A percentile compares a stretch with the other conserved stretches of the same genome.
Conservation (phyloP, 441 rosid species). For the Raphanus hybrid region DNA sequence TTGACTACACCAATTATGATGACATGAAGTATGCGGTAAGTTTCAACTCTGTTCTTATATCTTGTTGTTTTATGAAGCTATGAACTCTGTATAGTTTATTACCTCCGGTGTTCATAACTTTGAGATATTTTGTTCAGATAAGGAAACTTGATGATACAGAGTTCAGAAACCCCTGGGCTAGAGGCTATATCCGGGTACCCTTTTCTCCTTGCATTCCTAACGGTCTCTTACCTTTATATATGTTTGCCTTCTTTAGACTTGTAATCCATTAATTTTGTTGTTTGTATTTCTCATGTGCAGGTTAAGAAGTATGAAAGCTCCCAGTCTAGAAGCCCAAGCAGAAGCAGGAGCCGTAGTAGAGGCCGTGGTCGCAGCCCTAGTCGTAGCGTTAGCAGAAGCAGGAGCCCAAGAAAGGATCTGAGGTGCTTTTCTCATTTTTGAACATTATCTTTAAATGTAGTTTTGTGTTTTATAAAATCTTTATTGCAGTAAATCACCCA, state of each 20-base stretch:
- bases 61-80: not conserved
- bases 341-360: conserved; percentile 50
- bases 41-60: conserved; percentile 21
- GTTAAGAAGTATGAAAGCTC: conserved; percentile 70
- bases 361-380: conserved; percentile 49
- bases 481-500: conserved; percentile 62
- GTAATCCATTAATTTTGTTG: not conserved
- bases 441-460: not conserved
- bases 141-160: conserved; percentile 90
- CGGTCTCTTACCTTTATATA: not conserved
- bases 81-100: not conserved
- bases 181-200: conserved; percentile 73
- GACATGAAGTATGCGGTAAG: conserved; percentile 98
- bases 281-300: conserved; percentile 44
- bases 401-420: conserved; percentile 60
- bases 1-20: conserved; percentile 89
- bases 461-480: not conserved
- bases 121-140: conserved; percentile 47
- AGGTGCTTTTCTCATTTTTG: conserved; percentile 46
- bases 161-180: conserved; percentile 91
- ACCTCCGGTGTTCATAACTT: conserved; percentile 19
- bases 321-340: conserved; percentile 78
- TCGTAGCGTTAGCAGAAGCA: conserved; percentile 58
- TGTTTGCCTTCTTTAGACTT: conserved; percentile 19
- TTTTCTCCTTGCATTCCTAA: not conserved